Percentiles rank a stretch among this genome's conserved stretches.
Conservation (phyloP, 1,284 basidiomycete genomes). For the Marasmius oreades region DNA sequence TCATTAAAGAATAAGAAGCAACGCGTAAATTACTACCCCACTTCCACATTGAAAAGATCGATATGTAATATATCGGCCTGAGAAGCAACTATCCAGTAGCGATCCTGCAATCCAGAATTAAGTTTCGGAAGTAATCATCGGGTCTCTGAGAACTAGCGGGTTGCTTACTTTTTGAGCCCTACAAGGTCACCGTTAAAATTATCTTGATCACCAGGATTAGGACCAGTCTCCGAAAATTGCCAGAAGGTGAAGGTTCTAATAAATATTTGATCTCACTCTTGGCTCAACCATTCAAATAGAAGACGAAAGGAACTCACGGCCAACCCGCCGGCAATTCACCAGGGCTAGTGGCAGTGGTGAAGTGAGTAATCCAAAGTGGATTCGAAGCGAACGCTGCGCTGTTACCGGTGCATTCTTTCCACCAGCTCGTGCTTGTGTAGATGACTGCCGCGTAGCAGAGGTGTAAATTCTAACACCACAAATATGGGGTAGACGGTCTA, state of each 20-base stretch:
- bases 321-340: constrained; percentile 58
- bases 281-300: background rate
- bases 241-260: constrained; percentile 54
- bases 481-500: too few relatives aligned
- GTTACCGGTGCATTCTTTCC: constrained; percentile 62
- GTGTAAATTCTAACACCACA: constrained; percentile 1
- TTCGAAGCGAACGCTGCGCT: constrained; percentile 45
- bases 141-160: too few relatives aligned
- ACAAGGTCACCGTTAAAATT: constrained; percentile 44
- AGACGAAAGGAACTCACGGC: constrained; percentile 23
- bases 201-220: constrained; percentile 56
- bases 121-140: too few relatives aligned
- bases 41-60: too few relatives aligned
- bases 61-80: too few relatives aligned
- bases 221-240: constrained; percentile 54
- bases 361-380: constrained; percentile 61
- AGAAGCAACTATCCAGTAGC: too few relatives aligned
- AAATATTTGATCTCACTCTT: too few relatives aligned
- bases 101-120: too few relatives aligned
- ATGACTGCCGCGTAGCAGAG: constrained; percentile 38
- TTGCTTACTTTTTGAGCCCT: constrained; percentile 16
- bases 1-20: too few relatives aligned
- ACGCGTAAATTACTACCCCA: too few relatives aligned
- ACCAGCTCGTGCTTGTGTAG: constrained; percentile 66
- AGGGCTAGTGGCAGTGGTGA: constrained; percentile 38